Evolutionary conservation across 192 early-diverging fungal genomes (phyloP).

Genomic region (Backusella mclennaniae): DNA sequence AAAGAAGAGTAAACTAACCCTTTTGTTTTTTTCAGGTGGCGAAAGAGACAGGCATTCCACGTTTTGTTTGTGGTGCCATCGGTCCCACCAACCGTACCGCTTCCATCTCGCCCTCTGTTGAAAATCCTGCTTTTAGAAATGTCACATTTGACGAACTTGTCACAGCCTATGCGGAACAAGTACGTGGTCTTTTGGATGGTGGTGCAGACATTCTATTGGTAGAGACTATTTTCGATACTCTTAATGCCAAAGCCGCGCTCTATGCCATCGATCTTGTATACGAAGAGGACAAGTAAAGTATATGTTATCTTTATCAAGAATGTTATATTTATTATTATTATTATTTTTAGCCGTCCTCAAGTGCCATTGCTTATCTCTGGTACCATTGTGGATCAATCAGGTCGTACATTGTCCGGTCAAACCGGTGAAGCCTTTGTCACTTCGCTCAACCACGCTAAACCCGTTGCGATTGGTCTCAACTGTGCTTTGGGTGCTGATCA

Average conservation of each 20-base stretch:
- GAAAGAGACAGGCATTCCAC: slow-evolving; percentile 58
- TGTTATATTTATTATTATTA: too few relatives aligned
- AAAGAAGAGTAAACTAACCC: not conserved
- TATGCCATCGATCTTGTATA: slow-evolving; percentile 89
- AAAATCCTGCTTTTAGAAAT: slow-evolving; percentile 93
- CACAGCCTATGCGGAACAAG: slow-evolving; percentile 87
- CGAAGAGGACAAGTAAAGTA: slow-evolving; percentile 68
- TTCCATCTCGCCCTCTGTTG: slow-evolving; percentile 96
- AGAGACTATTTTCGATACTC: slow-evolving; percentile 96
- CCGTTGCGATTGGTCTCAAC: slow-evolving; percentile 90
- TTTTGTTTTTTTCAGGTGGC: slow-evolving; percentile 20
- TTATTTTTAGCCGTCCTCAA: slow-evolving; percentile 32
- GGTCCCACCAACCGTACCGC: slow-evolving; percentile 95
- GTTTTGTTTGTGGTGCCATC: slow-evolving; percentile 88
- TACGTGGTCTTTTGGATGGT: slow-evolving; percentile 89
- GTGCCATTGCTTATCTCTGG: slow-evolving; percentile 80
- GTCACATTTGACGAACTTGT: slow-evolving; percentile 95
- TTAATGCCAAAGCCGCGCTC: slow-evolving; percentile 95
- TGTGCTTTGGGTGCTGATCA: slow-evolving; percentile 87
- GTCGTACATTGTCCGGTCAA: slow-evolving; percentile 94
- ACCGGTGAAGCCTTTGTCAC: slow-evolving; percentile 95
- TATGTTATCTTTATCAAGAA: too few relatives aligned
- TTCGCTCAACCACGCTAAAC: slow-evolving; percentile 76
- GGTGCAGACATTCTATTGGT: slow-evolving; percentile 91
- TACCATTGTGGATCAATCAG: slow-evolving; percentile 96